A percentile compares a stretch with the other conserved stretches of the same genome.
These are phyloP conservation scores for Pachyrhizus erosus DNA, from an alignment of 306 rosid species.

Conservation along the genomic window DNA sequence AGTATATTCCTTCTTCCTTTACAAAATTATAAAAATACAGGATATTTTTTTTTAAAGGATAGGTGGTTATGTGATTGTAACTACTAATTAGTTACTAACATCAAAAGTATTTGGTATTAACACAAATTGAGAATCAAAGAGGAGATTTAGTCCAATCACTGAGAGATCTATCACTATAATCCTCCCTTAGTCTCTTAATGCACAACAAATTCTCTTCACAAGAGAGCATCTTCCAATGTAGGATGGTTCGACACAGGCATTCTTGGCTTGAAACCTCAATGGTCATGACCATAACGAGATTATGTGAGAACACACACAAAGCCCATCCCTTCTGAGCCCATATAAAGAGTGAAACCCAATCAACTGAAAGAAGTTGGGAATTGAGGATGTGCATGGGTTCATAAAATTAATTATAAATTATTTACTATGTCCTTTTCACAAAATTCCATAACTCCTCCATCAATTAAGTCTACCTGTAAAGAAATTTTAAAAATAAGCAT, in stretches of 20 bases:
- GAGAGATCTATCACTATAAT: slow-evolving; percentile 86
- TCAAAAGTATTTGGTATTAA: slow-evolving; percentile 88
- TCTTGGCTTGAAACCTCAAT: slow-evolving; percentile 78
- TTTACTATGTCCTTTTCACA: too few relatives aligned
- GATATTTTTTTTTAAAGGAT: too few relatives aligned
- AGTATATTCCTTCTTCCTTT: slow-evolving; percentile 35
- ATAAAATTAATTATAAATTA: too few relatives aligned
- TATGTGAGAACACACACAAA: slow-evolving; percentile 74
- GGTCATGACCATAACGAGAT: slow-evolving; percentile 76
- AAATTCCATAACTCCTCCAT: too few relatives aligned
- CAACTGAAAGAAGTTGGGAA: slow-evolving; percentile 73
- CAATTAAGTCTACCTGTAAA: too few relatives aligned
- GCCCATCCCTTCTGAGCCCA: slow-evolving; percentile 75
- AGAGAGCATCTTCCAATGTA: slow-evolving; percentile 85
- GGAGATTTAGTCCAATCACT: slow-evolving; percentile 97
- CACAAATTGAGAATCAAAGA: slow-evolving; percentile 81
- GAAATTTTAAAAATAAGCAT: too few relatives aligned
- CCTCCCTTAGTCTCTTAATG: slow-evolving; percentile 79
- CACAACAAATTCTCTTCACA: slow-evolving; percentile 89
- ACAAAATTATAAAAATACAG: background rate
- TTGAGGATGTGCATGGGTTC: slow-evolving; percentile 44
- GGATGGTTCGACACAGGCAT: slow-evolving; percentile 64
- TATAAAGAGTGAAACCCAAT: slow-evolving; percentile 81
- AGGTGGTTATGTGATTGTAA: background rate
- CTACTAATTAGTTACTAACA: background rate